These are phyloP conservation scores for Trichosporon asahii DNA, from an alignment of 1,284 basidiomycete species.

Conservation along the genomic window DNA sequence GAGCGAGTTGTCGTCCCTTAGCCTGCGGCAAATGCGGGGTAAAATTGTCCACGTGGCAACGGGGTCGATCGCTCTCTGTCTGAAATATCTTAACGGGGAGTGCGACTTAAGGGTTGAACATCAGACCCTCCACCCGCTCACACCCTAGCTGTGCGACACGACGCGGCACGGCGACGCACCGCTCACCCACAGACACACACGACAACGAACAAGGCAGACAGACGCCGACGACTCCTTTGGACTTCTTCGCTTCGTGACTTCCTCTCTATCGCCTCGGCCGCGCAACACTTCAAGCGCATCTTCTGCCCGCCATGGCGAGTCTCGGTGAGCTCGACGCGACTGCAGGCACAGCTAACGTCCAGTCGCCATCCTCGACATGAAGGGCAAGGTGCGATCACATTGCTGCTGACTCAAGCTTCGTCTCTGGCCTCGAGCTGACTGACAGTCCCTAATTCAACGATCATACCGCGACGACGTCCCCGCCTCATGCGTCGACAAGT, in stretches of 20 bases:
- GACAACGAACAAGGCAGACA: no score
- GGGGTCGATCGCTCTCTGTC: neutral
- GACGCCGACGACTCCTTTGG: no score
- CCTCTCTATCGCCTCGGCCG: neutral
- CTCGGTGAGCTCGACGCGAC: constrained; percentile 27
- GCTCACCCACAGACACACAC: neutral
- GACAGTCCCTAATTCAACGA: constrained; percentile 91
- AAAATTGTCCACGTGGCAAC: neutral
- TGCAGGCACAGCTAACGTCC: constrained; percentile 3
- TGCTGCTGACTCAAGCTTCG: neutral
- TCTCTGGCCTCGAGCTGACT: neutral
- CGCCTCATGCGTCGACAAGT: constrained; percentile 81
- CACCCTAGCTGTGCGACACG: neutral
- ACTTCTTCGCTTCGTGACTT: neutral
- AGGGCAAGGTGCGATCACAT: constrained; percentile 62
- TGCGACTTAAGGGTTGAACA: neutral
- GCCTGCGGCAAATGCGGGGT: neutral
- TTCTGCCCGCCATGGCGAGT: constrained; percentile 36
- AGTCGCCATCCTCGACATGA: constrained; percentile 94
- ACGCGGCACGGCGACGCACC: constrained; percentile 2
- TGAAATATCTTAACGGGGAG: neutral
- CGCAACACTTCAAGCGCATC: neutral
- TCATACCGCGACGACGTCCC: constrained; percentile 96
- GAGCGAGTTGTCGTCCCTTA: neutral
- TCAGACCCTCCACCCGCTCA: neutral